A percentile compares a stretch with the other conserved stretches of the same genome.
phyloP scores from a whole-genome alignment of 495 filamentous ascomycete species.

The Penicillium parvum region DNA sequence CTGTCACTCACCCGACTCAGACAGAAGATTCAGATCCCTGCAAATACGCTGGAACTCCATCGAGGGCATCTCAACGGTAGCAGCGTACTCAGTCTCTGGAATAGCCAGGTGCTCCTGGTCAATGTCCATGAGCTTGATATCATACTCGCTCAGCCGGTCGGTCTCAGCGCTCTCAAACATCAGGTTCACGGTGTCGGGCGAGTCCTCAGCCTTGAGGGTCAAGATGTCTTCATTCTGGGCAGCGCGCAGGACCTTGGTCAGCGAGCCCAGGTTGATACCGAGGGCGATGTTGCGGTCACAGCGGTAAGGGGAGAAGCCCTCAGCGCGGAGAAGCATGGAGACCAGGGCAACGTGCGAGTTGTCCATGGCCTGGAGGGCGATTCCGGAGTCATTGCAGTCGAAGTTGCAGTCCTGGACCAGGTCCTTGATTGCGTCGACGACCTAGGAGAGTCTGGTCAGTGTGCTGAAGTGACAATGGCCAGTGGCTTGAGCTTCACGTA shows the following conservation, averaged over 20 bases:
- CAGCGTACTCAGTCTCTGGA: conserved; percentile 95
- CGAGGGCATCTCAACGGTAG: conserved; percentile 83
- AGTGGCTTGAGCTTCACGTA: conserved; percentile 32
- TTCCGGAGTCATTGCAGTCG: conserved; percentile 99
- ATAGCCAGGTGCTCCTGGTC: conserved; percentile 99
- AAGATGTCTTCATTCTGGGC: conserved; percentile 94
- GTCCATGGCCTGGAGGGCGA: conserved; percentile 99
- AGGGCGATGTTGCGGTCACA: conserved; percentile 99
- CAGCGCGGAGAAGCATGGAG: conserved; percentile 95
- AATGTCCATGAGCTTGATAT: conserved; percentile 99
- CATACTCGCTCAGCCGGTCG: conserved; percentile 94
- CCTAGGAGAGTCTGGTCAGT: conserved; percentile 46
- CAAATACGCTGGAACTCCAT: conserved; percentile 93
- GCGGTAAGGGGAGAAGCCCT: conserved; percentile 93
- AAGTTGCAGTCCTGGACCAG: conserved; percentile 99
- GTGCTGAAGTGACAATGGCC: neutral
- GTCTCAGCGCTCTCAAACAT: conserved; percentile 89
- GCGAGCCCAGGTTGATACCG: conserved; percentile 91
- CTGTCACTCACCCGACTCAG: conserved; percentile 89
- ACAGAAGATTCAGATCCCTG: conserved; percentile 81
- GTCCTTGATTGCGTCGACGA: conserved; percentile 98
- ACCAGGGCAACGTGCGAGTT: conserved; percentile 99
- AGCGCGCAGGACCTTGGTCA: conserved; percentile 94
- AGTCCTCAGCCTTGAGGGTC: conserved; percentile 95
- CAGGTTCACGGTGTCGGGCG: conserved; percentile 90